Conservation (phyloP, 2,329 filamentous ascomycete species). For the Claviceps pazoutovae region DNA sequence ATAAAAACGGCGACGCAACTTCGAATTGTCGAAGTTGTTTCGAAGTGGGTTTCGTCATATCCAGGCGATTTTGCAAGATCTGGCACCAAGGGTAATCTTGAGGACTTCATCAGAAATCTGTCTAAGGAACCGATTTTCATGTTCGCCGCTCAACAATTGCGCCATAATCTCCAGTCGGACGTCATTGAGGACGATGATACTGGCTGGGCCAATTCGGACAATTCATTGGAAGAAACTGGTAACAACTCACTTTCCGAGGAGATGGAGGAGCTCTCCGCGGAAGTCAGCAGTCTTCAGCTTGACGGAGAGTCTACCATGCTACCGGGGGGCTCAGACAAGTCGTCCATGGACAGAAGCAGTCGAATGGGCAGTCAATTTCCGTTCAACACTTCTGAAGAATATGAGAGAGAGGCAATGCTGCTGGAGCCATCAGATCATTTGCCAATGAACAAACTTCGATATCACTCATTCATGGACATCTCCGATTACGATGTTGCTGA, state of each 20-base stretch:
- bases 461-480: constrained; percentile 79
- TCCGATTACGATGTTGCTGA: constrained; percentile 74
- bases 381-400: constrained; percentile 59
- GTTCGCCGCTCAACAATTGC: constrained; percentile 74
- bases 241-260: constrained; percentile 25
- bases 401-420: constrained; percentile 61
- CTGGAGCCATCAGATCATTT: constrained; percentile 57
- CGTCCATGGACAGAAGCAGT: constrained; percentile 25
- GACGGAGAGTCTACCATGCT: constrained; percentile 32
- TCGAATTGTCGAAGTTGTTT: constrained; percentile 68
- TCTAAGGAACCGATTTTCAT: constrained; percentile 68
- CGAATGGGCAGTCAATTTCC: constrained; percentile 32
- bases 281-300: constrained; percentile 34
- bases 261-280: constrained; percentile 23
- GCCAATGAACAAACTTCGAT: constrained; percentile 70
- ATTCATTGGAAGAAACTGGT: constrained; percentile 23
- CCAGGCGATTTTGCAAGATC: constrained; percentile 84
- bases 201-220: constrained; percentile 78
- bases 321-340: constrained; percentile 32
- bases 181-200: constrained; percentile 82
- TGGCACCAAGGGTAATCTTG: constrained; percentile 55
- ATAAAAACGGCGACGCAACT: constrained; percentile 70
- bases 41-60: constrained; percentile 80
- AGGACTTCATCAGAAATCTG: constrained; percentile 63
- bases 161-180: constrained; percentile 55